phyloP scores from a whole-genome alignment of 805 yeast species.

The Candida qinlingensis region DNA sequence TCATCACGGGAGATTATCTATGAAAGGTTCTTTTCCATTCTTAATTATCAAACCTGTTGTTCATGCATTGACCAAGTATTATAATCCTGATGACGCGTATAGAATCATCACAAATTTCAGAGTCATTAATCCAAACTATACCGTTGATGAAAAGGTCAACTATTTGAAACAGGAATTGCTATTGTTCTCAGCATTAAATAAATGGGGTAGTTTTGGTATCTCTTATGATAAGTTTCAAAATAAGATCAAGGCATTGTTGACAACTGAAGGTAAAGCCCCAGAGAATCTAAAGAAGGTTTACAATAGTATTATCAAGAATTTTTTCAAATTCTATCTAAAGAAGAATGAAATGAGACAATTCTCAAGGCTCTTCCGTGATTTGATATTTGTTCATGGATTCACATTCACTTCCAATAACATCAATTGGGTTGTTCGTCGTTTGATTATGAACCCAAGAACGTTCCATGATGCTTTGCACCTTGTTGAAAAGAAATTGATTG shows the following conservation, averaged over 20 bases:
- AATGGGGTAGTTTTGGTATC: constrained; percentile 29
- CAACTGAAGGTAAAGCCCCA: constrained; percentile 17
- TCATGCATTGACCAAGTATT: constrained; percentile 25
- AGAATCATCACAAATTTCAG: constrained; percentile 29
- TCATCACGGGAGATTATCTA: constrained; percentile 18
- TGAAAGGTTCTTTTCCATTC: constrained; percentile 27
- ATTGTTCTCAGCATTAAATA: constrained; percentile 24
- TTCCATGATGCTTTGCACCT: constrained; percentile 26
- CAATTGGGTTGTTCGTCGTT: constrained; percentile 26
- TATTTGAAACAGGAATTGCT: constrained; percentile 28
- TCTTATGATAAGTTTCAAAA: constrained; percentile 20
- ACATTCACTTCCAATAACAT: constrained; percentile 28
- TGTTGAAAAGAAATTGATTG: constrained; percentile 30
- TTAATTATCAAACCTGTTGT: constrained; percentile 32
- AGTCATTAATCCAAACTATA: constrained; percentile 23
- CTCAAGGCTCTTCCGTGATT: constrained; percentile 13
- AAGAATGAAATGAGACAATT: constrained; percentile 7
- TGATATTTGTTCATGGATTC: constrained; percentile 23
- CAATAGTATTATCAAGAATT: constrained; percentile 12
- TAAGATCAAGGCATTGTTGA: constrained; percentile 11
- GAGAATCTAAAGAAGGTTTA: constrained; percentile 21
- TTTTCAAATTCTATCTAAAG: constrained; percentile 7
- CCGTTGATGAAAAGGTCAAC: constrained; percentile 19
- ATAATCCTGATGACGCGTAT: constrained; percentile 28
- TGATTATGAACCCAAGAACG: constrained; percentile 25